Percentiles rank a stretch among this genome's conserved stretches.
Conservation (phyloP, 306 rosid species). For the Ormosia semicastrata region DNA sequence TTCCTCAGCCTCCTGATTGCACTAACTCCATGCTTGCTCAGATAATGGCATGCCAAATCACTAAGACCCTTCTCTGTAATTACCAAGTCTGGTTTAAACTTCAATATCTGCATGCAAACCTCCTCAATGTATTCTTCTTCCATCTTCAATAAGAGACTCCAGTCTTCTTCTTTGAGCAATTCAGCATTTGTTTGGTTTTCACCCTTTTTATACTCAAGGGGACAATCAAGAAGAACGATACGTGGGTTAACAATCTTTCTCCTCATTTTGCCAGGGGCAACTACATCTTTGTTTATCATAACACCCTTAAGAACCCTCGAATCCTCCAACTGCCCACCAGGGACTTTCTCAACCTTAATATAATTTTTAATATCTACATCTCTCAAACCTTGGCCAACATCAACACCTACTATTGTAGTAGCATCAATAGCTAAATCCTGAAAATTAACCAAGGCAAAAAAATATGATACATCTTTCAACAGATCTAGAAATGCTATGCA, state of each 20-base stretch:
- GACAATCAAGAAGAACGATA: conserved; percentile 82
- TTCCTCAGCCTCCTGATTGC: conserved; percentile 93
- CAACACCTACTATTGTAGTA: conserved; percentile 83
- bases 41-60: conserved; percentile 93
- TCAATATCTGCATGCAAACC: conserved; percentile 81
- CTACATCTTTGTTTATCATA: conserved; percentile 93
- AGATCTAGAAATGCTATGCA: not conserved
- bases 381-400: conserved; percentile 85
- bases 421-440: conserved; percentile 96
- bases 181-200: conserved; percentile 98
- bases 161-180: conserved; percentile 86
- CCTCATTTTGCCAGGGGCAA: conserved; percentile 94
- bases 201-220: conserved; percentile 93
- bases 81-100: conserved; percentile 87
- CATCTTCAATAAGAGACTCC: conserved; percentile 80
- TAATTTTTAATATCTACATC: conserved; percentile 94
- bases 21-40: conserved; percentile 82
- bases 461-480: conserved; percentile 3
- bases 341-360: conserved; percentile 92
- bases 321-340: conserved; percentile 92
- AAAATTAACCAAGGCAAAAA: conserved; percentile 21
- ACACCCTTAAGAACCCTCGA: conserved; percentile 84
- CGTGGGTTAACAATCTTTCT: conserved; percentile 93
- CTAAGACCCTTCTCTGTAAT: conserved; percentile 95
- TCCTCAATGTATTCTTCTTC: conserved; percentile 92